Conservation (phyloP, 495 filamentous ascomycete species). For the Lasiosphaeriaceae sp. region DNA sequence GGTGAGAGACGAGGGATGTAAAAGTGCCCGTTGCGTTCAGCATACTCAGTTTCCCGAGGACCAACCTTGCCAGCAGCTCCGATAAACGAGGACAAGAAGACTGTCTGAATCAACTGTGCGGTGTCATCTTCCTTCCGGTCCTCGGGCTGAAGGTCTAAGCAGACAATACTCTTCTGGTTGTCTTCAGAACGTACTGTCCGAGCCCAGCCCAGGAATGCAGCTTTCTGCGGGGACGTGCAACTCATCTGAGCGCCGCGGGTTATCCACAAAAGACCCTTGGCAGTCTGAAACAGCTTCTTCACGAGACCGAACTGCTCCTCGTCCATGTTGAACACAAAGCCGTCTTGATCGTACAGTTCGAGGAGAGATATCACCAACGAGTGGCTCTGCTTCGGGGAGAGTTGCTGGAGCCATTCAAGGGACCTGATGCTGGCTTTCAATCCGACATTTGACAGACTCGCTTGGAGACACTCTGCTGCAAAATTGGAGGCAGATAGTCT, state of each 20-base stretch:
- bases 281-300: slow-evolving; percentile 7
- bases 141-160: slow-evolving; percentile 18
- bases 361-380: slow-evolving; percentile 22
- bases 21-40: slow-evolving; percentile 18
- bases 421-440: neutral
- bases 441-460: neutral
- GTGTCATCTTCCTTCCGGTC: neutral
- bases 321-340: slow-evolving; percentile 22
- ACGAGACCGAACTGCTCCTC: slow-evolving; percentile 17
- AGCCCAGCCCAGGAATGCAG: slow-evolving; percentile 20
- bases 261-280: slow-evolving; percentile 26
- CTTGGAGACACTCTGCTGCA: neutral
- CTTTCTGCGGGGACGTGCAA: slow-evolving; percentile 14
- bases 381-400: neutral
- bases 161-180: slow-evolving; percentile 19
- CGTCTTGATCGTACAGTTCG: slow-evolving; percentile 12
- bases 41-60: slow-evolving; percentile 25
- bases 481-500: neutral
- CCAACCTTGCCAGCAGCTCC: neutral
- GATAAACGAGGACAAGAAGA: slow-evolving; percentile 53
- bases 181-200: slow-evolving; percentile 30
- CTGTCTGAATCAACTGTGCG: slow-evolving; percentile 35
- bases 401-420: neutral
- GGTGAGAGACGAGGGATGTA: slow-evolving; percentile 25
- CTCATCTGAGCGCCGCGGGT: slow-evolving; percentile 22